Evolutionary conservation across 805 yeast species (phyloP).

Genomic region (Wickerhamiella azyma): DNA sequence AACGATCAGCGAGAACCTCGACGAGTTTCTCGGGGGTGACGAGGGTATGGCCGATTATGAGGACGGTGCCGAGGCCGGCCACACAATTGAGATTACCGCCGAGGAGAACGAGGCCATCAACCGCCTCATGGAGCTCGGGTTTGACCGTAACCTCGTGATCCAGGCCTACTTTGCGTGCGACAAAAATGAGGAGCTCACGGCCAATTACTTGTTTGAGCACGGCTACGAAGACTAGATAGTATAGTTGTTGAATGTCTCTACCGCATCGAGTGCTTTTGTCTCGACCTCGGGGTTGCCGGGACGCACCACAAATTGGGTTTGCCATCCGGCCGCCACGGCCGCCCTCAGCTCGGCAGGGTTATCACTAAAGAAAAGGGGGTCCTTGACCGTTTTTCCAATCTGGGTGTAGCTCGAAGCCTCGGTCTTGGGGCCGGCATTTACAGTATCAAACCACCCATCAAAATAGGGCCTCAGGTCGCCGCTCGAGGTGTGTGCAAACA

Average conservation of each 20-base stretch:
- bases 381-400: slow-evolving; percentile 30
- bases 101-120: slow-evolving; percentile 83
- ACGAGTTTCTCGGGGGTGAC: slow-evolving; percentile 14
- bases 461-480: slow-evolving; percentile 35
- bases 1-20: slow-evolving; percentile 32
- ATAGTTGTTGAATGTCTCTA: not conserved
- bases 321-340: slow-evolving; percentile 52
- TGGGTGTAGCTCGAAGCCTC: slow-evolving; percentile 42
- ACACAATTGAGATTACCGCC: slow-evolving; percentile 47
- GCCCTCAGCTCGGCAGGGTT: slow-evolving; percentile 66
- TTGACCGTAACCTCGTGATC: slow-evolving; percentile 72
- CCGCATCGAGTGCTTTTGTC: not conserved
- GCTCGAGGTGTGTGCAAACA: slow-evolving; percentile 46
- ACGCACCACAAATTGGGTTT: slow-evolving; percentile 44
- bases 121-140: slow-evolving; percentile 84
- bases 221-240: slow-evolving; percentile 19
- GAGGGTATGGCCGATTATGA: slow-evolving; percentile 25
- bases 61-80: slow-evolving; percentile 26
- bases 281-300: slow-evolving; percentile 48
- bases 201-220: slow-evolving; percentile 64
- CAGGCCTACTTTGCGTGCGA: slow-evolving; percentile 97
- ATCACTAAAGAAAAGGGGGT: slow-evolving; percentile 63
- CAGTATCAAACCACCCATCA: slow-evolving; percentile 70
- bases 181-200: slow-evolving; percentile 92
- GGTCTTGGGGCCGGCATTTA: slow-evolving; percentile 63